Conservation (phyloP, 345 rosid genomes). For the Viola odorata region DNA sequence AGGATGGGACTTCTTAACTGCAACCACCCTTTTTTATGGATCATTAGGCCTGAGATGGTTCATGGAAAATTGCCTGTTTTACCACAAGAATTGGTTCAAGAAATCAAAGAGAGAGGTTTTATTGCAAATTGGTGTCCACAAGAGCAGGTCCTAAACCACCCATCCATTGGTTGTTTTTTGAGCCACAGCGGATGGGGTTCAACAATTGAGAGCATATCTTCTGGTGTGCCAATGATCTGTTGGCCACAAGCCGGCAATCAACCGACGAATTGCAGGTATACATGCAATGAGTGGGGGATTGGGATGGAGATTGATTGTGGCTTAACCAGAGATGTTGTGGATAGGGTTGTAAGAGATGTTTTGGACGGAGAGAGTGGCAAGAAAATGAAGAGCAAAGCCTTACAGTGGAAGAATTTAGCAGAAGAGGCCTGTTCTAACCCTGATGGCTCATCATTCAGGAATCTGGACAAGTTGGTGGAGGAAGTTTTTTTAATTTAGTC, state of each 20-base stretch:
- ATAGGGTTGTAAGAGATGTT: neutral
- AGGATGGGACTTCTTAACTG: neutral
- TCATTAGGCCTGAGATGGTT: neutral
- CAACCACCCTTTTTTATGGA: neutral
- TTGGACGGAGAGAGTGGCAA: neutral
- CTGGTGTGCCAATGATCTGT: neutral
- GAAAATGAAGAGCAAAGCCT: neutral
- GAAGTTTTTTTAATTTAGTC: neutral
- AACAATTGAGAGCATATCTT: neutral
- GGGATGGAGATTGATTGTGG: neutral
- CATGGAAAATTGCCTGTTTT: neutral
- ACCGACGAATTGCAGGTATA: neutral
- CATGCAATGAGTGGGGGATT: neutral
- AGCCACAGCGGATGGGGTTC: slow-evolving; percentile 1
- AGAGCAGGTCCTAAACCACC: slow-evolving; percentile 1
- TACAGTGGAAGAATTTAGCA: neutral
- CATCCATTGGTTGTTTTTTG: neutral
- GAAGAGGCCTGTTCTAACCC: neutral
- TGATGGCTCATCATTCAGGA: neutral
- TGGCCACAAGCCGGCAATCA: neutral
- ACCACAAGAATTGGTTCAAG: neutral
- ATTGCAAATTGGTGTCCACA: slow-evolving; percentile 1
- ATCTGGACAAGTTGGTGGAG: neutral
- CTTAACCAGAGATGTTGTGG: neutral
- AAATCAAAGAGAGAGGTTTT: neutral